phyloP scores from a whole-genome alignment of 345 rosid genomes.

The Arabidopsis suecica region DNA sequence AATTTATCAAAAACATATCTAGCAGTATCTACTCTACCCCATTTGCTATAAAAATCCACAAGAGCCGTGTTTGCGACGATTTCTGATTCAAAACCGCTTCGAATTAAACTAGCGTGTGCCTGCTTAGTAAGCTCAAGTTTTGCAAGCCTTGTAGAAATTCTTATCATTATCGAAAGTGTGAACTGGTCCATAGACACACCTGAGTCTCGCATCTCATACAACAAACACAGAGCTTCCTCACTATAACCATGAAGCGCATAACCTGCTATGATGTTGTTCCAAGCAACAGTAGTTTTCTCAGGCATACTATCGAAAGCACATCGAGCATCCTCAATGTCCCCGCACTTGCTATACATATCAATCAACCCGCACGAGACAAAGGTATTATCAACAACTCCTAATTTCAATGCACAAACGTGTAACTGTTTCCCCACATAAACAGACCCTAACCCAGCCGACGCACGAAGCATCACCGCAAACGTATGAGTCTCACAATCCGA shows the following conservation, averaged over 20 bases:
- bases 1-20: slow-evolving; percentile 66
- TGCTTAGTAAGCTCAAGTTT: slow-evolving; percentile 73
- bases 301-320: slow-evolving; percentile 73
- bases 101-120: slow-evolving; percentile 78
- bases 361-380: slow-evolving; percentile 79
- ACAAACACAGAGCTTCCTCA: slow-evolving; percentile 77
- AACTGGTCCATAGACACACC: slow-evolving; percentile 77
- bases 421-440: slow-evolving; percentile 66
- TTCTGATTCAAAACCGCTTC: slow-evolving; percentile 74
- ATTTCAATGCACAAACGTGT: slow-evolving; percentile 67
- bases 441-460: slow-evolving; percentile 70
- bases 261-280: slow-evolving; percentile 80
- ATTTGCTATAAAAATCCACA: slow-evolving; percentile 92
- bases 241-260: slow-evolving; percentile 84
- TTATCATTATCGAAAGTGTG: slow-evolving; percentile 72
- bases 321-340: slow-evolving; percentile 78
- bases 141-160: slow-evolving; percentile 76
- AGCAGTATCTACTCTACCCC: slow-evolving; percentile 89
- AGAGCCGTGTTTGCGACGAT: slow-evolving; percentile 77
- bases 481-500: slow-evolving; percentile 65
- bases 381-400: slow-evolving; percentile 55
- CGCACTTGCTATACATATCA: slow-evolving; percentile 91
- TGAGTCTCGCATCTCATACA: slow-evolving; percentile 70
- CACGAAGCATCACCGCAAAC: slow-evolving; percentile 65
- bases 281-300: slow-evolving; percentile 78